phyloP scores from a whole-genome alignment of 345 rosid species.

The Kernera saxatilis region DNA sequence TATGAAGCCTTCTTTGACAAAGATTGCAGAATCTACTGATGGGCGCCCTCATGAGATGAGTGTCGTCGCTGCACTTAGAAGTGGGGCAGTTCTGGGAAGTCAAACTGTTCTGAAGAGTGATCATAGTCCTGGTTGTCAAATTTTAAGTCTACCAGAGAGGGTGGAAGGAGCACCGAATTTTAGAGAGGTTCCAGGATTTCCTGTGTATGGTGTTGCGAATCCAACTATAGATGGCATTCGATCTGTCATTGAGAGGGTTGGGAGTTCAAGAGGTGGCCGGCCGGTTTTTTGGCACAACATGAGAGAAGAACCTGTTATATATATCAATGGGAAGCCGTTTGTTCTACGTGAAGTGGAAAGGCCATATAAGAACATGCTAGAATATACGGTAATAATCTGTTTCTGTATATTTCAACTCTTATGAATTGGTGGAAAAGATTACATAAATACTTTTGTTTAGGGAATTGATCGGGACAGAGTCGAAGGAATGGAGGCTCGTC shows the following conservation, averaged over 20 bases:
- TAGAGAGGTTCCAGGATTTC: conserved; percentile 95
- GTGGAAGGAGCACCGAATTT: conserved; percentile 99
- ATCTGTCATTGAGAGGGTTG: conserved; percentile 80
- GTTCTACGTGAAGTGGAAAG: conserved; percentile 98
- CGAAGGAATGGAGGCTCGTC: conserved; percentile 94
- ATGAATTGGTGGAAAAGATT: conserved; percentile 12
- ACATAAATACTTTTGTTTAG: conserved; percentile 31
- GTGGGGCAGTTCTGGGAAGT: conserved; percentile 94
- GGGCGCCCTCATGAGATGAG: conserved; percentile 91
- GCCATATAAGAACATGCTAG: conserved; percentile 94
- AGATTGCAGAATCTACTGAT: conserved; percentile 71
- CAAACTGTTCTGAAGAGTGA: conserved; percentile 96
- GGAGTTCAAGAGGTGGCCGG: conserved; percentile 68
- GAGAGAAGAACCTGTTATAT: conserved; percentile 99
- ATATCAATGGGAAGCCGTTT: conserved; percentile 93
- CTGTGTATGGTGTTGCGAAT: conserved; percentile 99
- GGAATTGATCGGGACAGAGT: conserved; percentile 96
- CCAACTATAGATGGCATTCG: conserved; percentile 91
- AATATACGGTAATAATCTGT: conserved; percentile 63
- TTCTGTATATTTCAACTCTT: neutral
- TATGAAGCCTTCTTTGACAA: conserved; percentile 64
- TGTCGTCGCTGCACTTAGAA: conserved; percentile 83
- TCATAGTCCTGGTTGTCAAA: conserved; percentile 97
- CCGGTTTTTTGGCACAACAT: conserved; percentile 95
- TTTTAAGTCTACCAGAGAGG: conserved; percentile 66